Evolutionary conservation across 805 yeast species (phyloP), one percentile per base, ranked within the genome.

Genomic region (Kodamaea leandrae): DNA sequence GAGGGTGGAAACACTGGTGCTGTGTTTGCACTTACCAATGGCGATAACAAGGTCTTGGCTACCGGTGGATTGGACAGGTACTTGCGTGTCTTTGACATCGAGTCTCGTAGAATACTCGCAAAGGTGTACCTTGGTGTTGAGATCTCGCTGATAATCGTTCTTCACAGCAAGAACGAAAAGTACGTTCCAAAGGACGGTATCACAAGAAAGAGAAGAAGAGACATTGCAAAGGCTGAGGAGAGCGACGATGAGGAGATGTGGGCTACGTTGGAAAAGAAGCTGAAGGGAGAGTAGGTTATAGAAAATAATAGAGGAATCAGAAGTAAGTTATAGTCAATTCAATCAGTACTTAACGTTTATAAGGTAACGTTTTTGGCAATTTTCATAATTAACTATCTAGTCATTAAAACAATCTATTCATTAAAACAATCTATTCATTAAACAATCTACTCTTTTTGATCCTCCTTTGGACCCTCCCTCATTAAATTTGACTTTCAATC

Each of bases 51-150:
- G 7, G 55, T 83, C 20, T 54, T 90, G 6, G 80, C 81, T 2
- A 72, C 86, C 14, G 97, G 95, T 32, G 95, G 96, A 0, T 72
- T 90, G 16, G 99, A 93, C 56, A 74, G 96, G 53, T 91, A 88
- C 53, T 71, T 87, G 19, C 75, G 96, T 44, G 86, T 86, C 3
- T 91, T 77, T 61, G 83, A 88, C 45, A 57, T 80, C 4, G 64
- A 64, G 2, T 63, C 80, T 1, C 72, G 95, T 38, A 76, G 77
- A 32, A 67, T 78, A 36, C 61, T 78, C 7, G 88, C 80, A 6
- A 88, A 88, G 55, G 84, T 86, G 4, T 91, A 77, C 52, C 54
- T 83, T 19, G 95, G 95, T 2, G 77, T 87, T 4, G 88, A 86
- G 56, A 71, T 87, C 13, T 72, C 75, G 17, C 64, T 69, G 20